phyloP scores from a whole-genome alignment of 2,329 filamentous ascomycete species.

The Hymenoscyphus infarciens region DNA sequence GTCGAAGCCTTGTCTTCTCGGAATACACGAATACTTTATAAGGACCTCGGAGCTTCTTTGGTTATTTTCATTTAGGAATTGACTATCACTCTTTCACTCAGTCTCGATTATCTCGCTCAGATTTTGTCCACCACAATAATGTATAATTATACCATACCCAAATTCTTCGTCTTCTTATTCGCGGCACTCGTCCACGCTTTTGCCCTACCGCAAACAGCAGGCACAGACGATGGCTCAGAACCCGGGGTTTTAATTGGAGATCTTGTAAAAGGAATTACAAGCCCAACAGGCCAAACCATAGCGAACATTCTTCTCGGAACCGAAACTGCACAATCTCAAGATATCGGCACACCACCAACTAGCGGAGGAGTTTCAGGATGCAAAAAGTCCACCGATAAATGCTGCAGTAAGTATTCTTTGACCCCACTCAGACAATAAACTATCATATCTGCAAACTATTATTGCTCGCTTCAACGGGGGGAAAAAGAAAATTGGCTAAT shows the following conservation, averaged over 20 bases:
- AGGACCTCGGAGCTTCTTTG: background rate
- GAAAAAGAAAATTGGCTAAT: background rate
- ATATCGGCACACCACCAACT: constrained; percentile 6
- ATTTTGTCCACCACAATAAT: background rate
- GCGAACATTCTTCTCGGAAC: constrained; percentile 17
- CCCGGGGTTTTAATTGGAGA: constrained; percentile 3
- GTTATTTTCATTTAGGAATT: background rate
- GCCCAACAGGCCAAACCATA: constrained; percentile 12
- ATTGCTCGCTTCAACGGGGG: background rate
- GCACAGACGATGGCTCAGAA: background rate
- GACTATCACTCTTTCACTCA: background rate
- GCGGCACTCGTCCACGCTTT: background rate
- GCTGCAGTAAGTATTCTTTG: constrained; percentile 11
- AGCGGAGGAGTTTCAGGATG: constrained; percentile 9
- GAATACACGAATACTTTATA: background rate
- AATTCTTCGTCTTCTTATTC: background rate
- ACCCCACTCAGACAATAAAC: background rate
- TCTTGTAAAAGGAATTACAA: constrained; percentile 11
- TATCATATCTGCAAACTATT: too few relatives aligned
- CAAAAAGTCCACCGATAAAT: constrained; percentile 13
- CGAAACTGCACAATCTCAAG: constrained; percentile 10
- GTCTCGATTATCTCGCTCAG: background rate
- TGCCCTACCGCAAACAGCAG: background rate
- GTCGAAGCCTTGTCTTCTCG: background rate
- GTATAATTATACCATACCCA: background rate